Conservation (phyloP, 306 rosid genomes). For the Dalbergia cochinchinensis region DNA sequence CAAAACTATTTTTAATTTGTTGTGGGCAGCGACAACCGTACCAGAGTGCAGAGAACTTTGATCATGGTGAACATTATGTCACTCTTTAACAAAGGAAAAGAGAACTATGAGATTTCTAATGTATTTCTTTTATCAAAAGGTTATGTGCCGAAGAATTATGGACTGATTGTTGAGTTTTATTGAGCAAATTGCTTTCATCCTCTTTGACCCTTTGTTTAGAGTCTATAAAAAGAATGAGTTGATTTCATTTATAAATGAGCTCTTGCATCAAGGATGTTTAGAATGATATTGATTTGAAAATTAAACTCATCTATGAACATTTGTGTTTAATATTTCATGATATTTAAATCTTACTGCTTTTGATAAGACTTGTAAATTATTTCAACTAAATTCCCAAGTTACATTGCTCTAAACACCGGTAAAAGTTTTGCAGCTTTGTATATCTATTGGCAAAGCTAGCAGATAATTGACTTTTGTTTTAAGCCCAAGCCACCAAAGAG, state of each 20-base stretch:
- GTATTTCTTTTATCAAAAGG: neutral
- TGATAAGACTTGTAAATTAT: neutral
- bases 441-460: neutral
- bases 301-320: neutral
- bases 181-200: neutral
- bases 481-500: conserved; percentile 1
- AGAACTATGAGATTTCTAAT: neutral
- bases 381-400: neutral
- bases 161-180: conserved; percentile 6
- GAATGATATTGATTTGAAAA: conserved; percentile 3
- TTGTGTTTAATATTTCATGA: conserved; percentile 4
- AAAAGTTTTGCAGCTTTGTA: neutral
- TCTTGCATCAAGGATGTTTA: neutral
- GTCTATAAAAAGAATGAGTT: neutral
- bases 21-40: too few species aligned
- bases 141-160: conserved; percentile 37
- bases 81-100: neutral
- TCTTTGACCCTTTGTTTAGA: neutral
- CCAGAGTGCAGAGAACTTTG: neutral
- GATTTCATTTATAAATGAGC: neutral
- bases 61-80: neutral
- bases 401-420: neutral
- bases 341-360: neutral
- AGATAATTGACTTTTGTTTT: conserved; percentile 16
- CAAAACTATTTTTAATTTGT: too few species aligned